Percentiles rank a stretch among this genome's conserved stretches.
Conservation (phyloP, 169 alveolate species). For the Sarcocystis neurona region DNA sequence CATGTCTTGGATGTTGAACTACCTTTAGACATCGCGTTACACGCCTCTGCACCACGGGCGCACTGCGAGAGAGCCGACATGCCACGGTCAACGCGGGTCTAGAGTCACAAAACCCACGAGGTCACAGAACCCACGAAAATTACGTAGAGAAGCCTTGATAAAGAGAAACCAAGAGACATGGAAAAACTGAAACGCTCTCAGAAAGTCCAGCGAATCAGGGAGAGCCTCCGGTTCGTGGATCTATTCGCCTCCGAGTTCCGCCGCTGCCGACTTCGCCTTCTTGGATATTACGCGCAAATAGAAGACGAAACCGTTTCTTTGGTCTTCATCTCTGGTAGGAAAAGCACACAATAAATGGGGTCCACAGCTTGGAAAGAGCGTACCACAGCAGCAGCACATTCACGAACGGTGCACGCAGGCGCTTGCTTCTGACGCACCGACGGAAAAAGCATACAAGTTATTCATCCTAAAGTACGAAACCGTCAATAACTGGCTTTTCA, state of each 20-base stretch:
- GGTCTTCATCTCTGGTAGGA: slow-evolving; percentile 61
- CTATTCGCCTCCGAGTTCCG: not conserved
- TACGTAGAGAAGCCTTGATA: too few species aligned
- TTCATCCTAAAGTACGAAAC: not conserved
- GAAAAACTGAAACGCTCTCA: too few species aligned
- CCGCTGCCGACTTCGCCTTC: slow-evolving; percentile 39
- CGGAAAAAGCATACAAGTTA: not conserved
- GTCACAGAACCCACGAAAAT: too few species aligned
- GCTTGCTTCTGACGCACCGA: too few species aligned
- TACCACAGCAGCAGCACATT: not conserved
- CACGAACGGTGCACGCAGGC: not conserved
- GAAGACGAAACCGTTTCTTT: slow-evolving; percentile 60
- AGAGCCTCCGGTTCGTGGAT: not conserved
- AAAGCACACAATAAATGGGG: not conserved
- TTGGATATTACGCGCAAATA: slow-evolving; percentile 30
- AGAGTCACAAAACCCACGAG: too few species aligned
- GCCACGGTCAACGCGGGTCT: too few species aligned
- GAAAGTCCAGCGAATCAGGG: too few species aligned
- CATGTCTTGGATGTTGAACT: too few species aligned
- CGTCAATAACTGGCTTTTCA: not conserved
- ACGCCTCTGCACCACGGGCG: too few species aligned
- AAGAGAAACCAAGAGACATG: too few species aligned
- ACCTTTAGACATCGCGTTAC: too few species aligned
- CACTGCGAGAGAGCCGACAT: too few species aligned
- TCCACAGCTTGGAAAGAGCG: not conserved